These are phyloP conservation scores for Endocladia muricata DNA, from an alignment of 31 red algal genomes.

Conservation along the genomic window DNA sequence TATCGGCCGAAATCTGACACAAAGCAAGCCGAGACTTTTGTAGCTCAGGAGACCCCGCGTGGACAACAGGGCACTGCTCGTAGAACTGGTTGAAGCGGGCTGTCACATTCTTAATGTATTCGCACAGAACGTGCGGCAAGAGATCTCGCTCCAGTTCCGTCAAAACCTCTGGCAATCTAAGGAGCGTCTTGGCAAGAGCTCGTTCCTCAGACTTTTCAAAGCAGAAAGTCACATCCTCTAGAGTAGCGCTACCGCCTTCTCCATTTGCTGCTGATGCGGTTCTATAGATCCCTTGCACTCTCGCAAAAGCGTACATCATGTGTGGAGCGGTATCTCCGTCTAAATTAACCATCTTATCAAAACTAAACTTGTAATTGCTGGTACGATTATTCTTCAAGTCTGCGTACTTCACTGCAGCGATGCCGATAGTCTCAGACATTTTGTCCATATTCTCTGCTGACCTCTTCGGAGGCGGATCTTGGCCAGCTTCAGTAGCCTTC, in stretches of 20 bases:
- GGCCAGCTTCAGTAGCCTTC: slow-evolving; percentile 22
- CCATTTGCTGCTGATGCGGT: slow-evolving; percentile 49
- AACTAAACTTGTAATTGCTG: slow-evolving; percentile 95
- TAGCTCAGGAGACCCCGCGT: slow-evolving; percentile 63
- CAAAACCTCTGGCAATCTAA: slow-evolving; percentile 83
- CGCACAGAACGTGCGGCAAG: slow-evolving; percentile 88
- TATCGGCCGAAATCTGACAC: slow-evolving; percentile 79
- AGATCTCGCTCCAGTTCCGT: slow-evolving; percentile 84
- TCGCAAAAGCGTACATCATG: slow-evolving; percentile 90
- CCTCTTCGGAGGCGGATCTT: slow-evolving; percentile 18
- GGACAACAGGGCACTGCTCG: slow-evolving; percentile 86
- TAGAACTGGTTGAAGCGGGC: slow-evolving; percentile 96
- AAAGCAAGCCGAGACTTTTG: slow-evolving; percentile 75
- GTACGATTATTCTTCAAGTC: slow-evolving; percentile 87
- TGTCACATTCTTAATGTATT: slow-evolving; percentile 86
- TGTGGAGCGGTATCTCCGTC: slow-evolving; percentile 97
- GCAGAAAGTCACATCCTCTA: slow-evolving; percentile 42
- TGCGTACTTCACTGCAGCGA: slow-evolving; percentile 97
- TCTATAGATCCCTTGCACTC: slow-evolving; percentile 88
- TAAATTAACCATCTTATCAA: slow-evolving; percentile 94
- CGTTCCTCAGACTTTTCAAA: slow-evolving; percentile 71
- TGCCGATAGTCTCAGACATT: slow-evolving; percentile 68
- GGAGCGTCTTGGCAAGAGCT: slow-evolving; percentile 58
- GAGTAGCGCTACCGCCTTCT: neutral
- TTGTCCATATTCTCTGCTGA: slow-evolving; percentile 66